A percentile compares a stretch with the other conserved stretches of the same genome.
Conservation (phyloP, 345 rosid genomes). For the Turritis glabra region DNA sequence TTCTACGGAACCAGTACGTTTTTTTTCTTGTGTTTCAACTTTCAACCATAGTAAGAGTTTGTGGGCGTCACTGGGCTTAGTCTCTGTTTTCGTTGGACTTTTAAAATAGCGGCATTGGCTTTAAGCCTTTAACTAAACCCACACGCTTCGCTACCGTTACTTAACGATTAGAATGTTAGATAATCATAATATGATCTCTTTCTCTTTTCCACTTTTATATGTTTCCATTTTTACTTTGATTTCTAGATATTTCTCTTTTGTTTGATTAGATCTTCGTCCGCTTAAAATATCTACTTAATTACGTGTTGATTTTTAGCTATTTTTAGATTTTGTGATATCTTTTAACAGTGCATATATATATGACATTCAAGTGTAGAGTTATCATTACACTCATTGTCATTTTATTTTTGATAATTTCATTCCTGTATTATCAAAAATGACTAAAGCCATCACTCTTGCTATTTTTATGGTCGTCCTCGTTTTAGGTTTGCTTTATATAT, state of each 20-base stretch:
- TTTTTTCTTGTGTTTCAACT: no score
- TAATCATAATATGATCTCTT: no score
- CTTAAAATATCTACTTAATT: background rate
- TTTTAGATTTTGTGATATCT: background rate
- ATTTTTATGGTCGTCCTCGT: conserved; percentile 1
- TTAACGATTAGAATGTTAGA: no score
- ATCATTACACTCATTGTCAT: background rate
- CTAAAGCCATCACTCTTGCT: background rate
- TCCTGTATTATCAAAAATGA: background rate
- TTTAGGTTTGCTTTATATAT: conserved; percentile 12
- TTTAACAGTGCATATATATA: background rate
- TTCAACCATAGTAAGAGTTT: conserved; percentile 3
- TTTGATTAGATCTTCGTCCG: background rate
- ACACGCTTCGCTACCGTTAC: no score
- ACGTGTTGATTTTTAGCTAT: background rate
- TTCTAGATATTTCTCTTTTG: no score
- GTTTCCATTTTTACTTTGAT: background rate
- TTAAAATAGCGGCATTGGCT: background rate
- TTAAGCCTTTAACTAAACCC: background rate
- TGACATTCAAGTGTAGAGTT: background rate
- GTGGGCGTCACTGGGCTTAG: conserved; percentile 28
- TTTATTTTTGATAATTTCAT: background rate
- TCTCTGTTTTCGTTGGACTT: background rate
- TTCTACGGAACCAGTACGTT: no score
- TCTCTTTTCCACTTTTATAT: background rate